Evolutionary conservation across 2,329 filamentous ascomycete genomes (phyloP).

Genomic region (Ceratocystis diversiconidia): DNA sequence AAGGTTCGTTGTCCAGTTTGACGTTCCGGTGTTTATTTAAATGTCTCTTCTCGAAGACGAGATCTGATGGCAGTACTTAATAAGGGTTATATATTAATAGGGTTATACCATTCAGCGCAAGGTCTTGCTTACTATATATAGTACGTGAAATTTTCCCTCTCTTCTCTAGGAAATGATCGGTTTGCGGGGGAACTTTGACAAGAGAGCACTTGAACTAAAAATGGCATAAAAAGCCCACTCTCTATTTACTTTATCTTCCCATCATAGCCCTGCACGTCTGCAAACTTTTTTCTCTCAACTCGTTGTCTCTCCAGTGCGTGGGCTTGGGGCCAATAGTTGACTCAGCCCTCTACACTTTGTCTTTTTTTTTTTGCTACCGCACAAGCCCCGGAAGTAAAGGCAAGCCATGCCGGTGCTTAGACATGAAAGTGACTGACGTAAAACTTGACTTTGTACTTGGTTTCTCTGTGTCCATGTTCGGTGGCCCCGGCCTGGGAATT

Average conservation of each 20-base stretch:
- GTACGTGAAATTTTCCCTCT: neutral
- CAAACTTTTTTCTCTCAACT: neutral
- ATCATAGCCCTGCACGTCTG: neutral
- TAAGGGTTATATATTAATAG: neutral
- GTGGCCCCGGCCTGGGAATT: neutral
- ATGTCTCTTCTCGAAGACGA: neutral
- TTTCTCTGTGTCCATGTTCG: conserved; percentile 5
- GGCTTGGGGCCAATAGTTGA: neutral
- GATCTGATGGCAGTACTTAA: neutral
- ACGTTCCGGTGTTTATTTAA: neutral
- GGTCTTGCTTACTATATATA: neutral
- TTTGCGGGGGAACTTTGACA: neutral
- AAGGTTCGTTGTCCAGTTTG: neutral
- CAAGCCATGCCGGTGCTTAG: neutral
- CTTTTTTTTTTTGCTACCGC: neutral
- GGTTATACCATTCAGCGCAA: neutral
- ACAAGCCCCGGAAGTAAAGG: neutral
- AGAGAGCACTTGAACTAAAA: neutral
- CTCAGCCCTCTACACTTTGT: conserved; percentile 2
- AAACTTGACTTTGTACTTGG: neutral
- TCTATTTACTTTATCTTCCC: neutral
- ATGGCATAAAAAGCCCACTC: neutral
- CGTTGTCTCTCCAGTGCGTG: conserved; percentile 6
- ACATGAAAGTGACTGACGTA: neutral
- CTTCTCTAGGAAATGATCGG: neutral